Base-by-base conservation (phyloP, 1,139 yeast genomes). In the Hansenula sp. region DNA sequence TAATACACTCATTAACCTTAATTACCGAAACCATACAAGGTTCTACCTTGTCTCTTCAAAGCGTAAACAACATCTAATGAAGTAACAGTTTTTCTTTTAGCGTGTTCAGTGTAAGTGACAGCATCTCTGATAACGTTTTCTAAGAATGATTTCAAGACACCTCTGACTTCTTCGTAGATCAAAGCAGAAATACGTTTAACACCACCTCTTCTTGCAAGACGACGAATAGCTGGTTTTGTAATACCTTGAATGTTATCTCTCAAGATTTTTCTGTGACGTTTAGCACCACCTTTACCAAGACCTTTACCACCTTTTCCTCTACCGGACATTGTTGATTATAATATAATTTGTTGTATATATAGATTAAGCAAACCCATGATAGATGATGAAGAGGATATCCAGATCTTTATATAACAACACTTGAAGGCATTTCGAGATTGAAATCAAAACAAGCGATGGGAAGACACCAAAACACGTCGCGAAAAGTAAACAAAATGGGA, bases 171-270 rank as follows among this genome's bases (percentile, higher is more conserved):
- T 77, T 93, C 98, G 79, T 93, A 93, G 72, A 93, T 91, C 70
- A 91, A 80, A 68, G 96, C 98, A 57, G 98, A 91, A 66, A 93
- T 93, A 86, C 98, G 96, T 86, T 93, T 93, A 69, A 93, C 99
- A 88, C 99, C 99, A 78, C 99, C 99, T 88, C 99, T 90, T 84
- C 99, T 91, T 51, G 99, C 99, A 67, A 93, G 85, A 87, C 99
- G 91, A 80, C 99, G 90, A 71, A 93, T 93, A 66, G 99, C 99
- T 70, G 99, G 99, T 82, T 93, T 93, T 56, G 99, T 93, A 70
- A 93, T 91, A 80, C 99, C 99, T 79, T 91, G 98, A 62, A 93
- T 91, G 91, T 93, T 93, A 74, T 93, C 99, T 81, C 98, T 90
- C 63, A 91, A 81, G 76, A 93, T 89, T 88, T 91, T 91, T 84